Evolutionary conservation across 331 rosid genomes (phyloP).

Genomic region (Pyrus hybrid): DNA sequence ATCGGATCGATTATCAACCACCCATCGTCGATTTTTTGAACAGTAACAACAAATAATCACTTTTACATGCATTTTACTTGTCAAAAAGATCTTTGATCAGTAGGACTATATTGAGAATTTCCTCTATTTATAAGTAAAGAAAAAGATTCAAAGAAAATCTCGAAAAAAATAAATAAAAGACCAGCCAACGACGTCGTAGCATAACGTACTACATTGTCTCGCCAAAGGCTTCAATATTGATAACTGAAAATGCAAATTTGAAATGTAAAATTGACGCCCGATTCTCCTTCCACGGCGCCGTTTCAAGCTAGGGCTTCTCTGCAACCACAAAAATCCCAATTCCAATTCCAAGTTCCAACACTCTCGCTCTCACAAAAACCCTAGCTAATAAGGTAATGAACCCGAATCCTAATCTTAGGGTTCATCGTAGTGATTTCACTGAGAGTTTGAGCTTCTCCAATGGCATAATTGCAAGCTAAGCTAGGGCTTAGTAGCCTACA

Average conservation of each 20-base stretch:
- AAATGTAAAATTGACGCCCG: neutral
- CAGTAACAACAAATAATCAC: too few relatives aligned
- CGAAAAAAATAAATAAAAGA: too few relatives aligned
- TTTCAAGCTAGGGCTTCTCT: slow-evolving; percentile 19
- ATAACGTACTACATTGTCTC: too few relatives aligned
- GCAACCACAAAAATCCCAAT: neutral
- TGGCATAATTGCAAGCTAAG: neutral
- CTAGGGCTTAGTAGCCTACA: neutral
- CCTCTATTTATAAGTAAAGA: too few relatives aligned
- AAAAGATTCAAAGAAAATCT: too few relatives aligned
- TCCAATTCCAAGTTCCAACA: neutral
- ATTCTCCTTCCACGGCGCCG: slow-evolving; percentile 2
- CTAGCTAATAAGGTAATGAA: neutral
- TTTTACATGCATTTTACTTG: too few relatives aligned
- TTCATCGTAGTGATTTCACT: neutral
- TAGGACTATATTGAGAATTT: too few relatives aligned
- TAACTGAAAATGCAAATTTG: neutral
- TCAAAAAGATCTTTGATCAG: too few relatives aligned
- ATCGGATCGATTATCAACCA: too few relatives aligned
- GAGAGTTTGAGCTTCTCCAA: neutral
- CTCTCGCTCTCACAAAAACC: neutral
- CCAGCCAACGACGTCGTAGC: neutral
- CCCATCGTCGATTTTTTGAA: too few relatives aligned
- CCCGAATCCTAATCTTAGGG: neutral
- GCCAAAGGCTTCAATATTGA: neutral